These are phyloP conservation scores for Conringia planisiliqua DNA, from an alignment of 345 rosid species.

Conservation along the genomic window DNA sequence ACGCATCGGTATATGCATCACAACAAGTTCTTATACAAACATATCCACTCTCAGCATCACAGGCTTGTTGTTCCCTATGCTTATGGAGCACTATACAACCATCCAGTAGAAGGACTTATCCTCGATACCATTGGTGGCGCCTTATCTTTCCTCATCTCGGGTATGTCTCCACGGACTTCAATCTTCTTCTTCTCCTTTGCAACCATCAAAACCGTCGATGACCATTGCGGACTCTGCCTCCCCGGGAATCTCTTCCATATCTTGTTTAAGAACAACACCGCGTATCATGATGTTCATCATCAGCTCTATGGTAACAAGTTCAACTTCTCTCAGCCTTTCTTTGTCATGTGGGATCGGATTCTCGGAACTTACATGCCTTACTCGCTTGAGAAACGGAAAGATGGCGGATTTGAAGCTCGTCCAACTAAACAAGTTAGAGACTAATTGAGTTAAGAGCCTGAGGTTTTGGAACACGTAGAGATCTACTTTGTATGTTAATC, in stretches of 20 bases:
- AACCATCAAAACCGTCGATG: conserved; percentile 79
- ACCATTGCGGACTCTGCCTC: conserved; percentile 73
- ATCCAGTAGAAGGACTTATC: conserved; percentile 75
- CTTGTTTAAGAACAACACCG: conserved; percentile 65
- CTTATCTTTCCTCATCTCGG: conserved; percentile 72
- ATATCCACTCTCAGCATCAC: conserved; percentile 73
- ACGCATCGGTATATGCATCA: conserved; percentile 79
- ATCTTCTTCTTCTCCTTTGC: conserved; percentile 85
- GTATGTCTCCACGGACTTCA: conserved; percentile 81
- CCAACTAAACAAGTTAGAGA: conserved; percentile 46
- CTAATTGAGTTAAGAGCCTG: conserved; percentile 12
- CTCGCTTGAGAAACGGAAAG: conserved; percentile 54
- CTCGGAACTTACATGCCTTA: conserved; percentile 85
- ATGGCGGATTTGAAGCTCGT: conserved; percentile 63
- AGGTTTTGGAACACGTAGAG: conserved; percentile 9
- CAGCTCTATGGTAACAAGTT: conserved; percentile 75
- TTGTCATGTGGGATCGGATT: conserved; percentile 72
- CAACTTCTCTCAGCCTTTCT: conserved; percentile 85
- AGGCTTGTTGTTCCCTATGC: conserved; percentile 76
- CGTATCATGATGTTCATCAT: conserved; percentile 74
- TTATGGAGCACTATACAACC: conserved; percentile 74
- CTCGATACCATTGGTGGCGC: conserved; percentile 80
- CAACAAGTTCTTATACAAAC: conserved; percentile 73
- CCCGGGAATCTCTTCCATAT: conserved; percentile 68
- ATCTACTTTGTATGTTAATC: not conserved